Conservation (phyloP, 1,284 basidiomycete species). For the Sphagnurus paluster region DNA sequence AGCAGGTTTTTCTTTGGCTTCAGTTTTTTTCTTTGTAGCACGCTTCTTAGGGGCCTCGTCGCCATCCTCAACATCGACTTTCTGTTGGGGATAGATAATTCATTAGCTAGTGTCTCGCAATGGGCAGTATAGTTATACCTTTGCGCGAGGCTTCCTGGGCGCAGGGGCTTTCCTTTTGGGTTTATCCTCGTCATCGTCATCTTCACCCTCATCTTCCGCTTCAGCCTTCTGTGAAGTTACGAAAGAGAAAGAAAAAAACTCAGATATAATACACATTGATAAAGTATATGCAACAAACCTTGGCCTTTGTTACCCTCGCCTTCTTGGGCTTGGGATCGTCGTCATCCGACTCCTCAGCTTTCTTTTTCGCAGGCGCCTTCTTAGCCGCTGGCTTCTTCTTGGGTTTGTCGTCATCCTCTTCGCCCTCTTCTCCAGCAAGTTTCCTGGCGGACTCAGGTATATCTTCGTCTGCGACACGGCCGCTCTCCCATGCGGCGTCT, state of each 20-base stretch:
- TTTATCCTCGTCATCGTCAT: conserved; percentile 30
- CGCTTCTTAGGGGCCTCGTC: conserved; percentile 39
- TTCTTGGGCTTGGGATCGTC: conserved; percentile 40
- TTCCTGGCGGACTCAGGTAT: conserved; percentile 73
- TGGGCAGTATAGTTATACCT: conserved; percentile 28
- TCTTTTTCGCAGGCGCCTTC: conserved; percentile 26
- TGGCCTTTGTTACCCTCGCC: conserved; percentile 22
- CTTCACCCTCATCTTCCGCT: conserved; percentile 20
- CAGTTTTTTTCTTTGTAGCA: conserved; percentile 37
- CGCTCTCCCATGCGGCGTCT: conserved; percentile 68
- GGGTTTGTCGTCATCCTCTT: conserved; percentile 46
- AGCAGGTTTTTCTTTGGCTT: conserved; percentile 30
- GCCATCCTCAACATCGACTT: conserved; percentile 34
- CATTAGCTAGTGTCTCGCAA: not conserved
- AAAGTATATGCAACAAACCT: conserved; percentile 6
- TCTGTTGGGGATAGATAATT: conserved; percentile 27
- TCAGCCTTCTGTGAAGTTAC: conserved; percentile 16
- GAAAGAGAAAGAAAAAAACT: not conserved
- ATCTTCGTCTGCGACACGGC: conserved; percentile 77
- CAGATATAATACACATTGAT: not conserved
- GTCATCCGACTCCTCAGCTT: conserved; percentile 31
- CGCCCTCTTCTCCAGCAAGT: conserved; percentile 43
- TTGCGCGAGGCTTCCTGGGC: conserved; percentile 39
- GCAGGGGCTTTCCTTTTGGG: conserved; percentile 30
- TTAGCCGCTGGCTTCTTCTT: conserved; percentile 34